Evolutionary conservation across 2,329 filamentous ascomycete genomes (phyloP), one percentile per base, ranked within the genome.

Genomic region (Sporothrix brunneoviolacea): DNA sequence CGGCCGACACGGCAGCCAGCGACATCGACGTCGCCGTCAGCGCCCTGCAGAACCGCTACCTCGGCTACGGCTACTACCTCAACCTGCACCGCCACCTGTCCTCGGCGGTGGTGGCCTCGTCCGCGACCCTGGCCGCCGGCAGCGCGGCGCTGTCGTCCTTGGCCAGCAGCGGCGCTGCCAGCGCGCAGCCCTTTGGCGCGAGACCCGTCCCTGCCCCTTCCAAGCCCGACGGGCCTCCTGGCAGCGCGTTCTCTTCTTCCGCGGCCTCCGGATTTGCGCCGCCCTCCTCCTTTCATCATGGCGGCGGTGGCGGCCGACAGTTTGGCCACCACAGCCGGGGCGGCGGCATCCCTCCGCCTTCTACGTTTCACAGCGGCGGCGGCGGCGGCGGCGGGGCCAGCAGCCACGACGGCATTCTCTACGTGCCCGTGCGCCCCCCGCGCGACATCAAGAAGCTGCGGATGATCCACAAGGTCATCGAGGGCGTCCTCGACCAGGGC

Each of bases 401-500:
- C 1, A 70, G 66, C 54, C 68, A 75, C 51, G 60, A 69, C 36
- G 71, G 66, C 4, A 67, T 84, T 16, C 71, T 79, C 7, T 79
- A 88, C 57, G 84, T 91, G 24, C 82, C 84, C 2, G 84, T 95
- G 12, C 80, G 81, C 54, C 76, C 85, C 7, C 91, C 91, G 2
- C 76, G 79, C 6, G 86, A 96, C 59, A 77, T 95, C 44, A 84
- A 82, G 57, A 85, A 86, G 54, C 72, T 96, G 1, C 83, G 83
- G 52, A 76, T 94, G 39, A 94, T 97, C 54, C 91, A 97, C 69
- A 91, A 86, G 64, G 86, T 90, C 0, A 77, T 95, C 30, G 91
- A 97, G 62, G 77, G 79, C 3, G 73, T 97, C 0, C 71, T 96
- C 8, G 80, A 82, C 19, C 82, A 93, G 58, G 90, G 91, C 0